A percentile compares a stretch with the other conserved stretches of the same genome.
These are phyloP conservation scores for Acacia melanoxylon DNA, from an alignment of 306 rosid genomes.

Conservation along the genomic window DNA sequence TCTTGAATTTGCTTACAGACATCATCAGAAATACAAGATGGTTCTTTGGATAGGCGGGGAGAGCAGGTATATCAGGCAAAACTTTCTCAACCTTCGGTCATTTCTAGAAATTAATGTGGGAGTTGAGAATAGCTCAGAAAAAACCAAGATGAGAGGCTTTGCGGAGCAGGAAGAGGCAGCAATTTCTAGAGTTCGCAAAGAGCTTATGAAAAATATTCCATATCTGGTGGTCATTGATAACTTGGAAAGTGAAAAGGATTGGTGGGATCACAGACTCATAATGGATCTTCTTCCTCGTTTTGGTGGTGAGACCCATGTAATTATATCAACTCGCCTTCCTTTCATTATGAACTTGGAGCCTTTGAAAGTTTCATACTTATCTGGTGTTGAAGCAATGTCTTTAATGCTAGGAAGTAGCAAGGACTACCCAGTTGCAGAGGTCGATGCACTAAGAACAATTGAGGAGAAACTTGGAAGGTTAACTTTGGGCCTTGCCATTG, in stretches of 20 bases:
- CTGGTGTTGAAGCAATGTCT: constrained; percentile 84
- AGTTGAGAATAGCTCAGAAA: constrained; percentile 60
- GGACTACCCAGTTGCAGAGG: constrained; percentile 70
- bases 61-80: constrained; percentile 77
- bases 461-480: constrained; percentile 81
- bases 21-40: constrained; percentile 89
- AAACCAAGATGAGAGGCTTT: constrained; percentile 58
- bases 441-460: constrained; percentile 72
- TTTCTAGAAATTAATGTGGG: constrained; percentile 81
- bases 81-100: constrained; percentile 73
- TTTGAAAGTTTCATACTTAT: constrained; percentile 72
- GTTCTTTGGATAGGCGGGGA: constrained; percentile 91
- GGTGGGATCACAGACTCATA: constrained; percentile 94
- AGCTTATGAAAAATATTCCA: constrained; percentile 85
- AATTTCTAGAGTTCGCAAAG: constrained; percentile 72
- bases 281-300: constrained; percentile 99
- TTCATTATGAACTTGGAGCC: constrained; percentile 82
- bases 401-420: constrained; percentile 72
- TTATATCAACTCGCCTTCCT: constrained; percentile 84
- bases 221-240: constrained; percentile 82
- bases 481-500: constrained; percentile 80
- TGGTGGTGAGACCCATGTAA: constrained; percentile 81
- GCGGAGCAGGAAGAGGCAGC: constrained; percentile 89
- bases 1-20: constrained; percentile 91
- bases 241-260: constrained; percentile 86